A percentile compares a stretch with the other conserved stretches of the same genome.
Evolutionary conservation across 202 grass and related monocot genomes (phyloP).

Genomic region (Hordeum pubiflorum): DNA sequence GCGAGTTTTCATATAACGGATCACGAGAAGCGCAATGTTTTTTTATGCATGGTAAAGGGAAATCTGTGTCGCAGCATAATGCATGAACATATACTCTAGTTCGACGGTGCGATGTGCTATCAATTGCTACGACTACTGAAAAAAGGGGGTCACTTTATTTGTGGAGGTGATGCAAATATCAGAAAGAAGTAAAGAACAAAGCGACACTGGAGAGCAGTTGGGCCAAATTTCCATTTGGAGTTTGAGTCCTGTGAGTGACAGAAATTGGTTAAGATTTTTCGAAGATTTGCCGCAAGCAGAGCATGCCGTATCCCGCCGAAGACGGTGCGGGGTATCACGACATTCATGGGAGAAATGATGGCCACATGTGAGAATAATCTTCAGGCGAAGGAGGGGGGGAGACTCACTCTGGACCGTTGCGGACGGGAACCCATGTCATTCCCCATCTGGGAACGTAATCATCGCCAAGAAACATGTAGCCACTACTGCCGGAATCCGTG

Average conservation of each 20-base stretch:
- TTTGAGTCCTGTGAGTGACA: neutral
- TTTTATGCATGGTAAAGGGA: neutral
- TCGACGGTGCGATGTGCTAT: neutral
- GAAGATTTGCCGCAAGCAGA: slow-evolving; percentile 1
- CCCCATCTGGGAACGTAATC: slow-evolving; percentile 77
- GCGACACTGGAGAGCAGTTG: neutral
- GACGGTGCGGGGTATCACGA: neutral
- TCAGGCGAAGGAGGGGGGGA: neutral
- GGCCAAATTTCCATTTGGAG: neutral
- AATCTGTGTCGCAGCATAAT: neutral
- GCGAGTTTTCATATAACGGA: neutral
- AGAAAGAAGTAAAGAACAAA: neutral
- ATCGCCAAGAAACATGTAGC: slow-evolving; percentile 82
- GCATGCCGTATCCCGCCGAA: slow-evolving; percentile 1
- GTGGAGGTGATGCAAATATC: neutral
- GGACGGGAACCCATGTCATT: slow-evolving; percentile 71
- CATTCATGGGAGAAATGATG: slow-evolving; percentile 7
- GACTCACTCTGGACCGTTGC: slow-evolving; percentile 65
- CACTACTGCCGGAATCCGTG: slow-evolving; percentile 43
- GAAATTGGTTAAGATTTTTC: slow-evolving; percentile 6
- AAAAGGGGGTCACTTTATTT: neutral
- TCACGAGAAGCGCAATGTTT: neutral
- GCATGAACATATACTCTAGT: neutral
- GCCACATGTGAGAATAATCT: neutral
- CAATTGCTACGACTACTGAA: neutral